These are phyloP conservation scores for Fusarium coffeatum DNA, from an alignment of 2,329 filamentous ascomycete genomes.

Conservation along the genomic window DNA sequence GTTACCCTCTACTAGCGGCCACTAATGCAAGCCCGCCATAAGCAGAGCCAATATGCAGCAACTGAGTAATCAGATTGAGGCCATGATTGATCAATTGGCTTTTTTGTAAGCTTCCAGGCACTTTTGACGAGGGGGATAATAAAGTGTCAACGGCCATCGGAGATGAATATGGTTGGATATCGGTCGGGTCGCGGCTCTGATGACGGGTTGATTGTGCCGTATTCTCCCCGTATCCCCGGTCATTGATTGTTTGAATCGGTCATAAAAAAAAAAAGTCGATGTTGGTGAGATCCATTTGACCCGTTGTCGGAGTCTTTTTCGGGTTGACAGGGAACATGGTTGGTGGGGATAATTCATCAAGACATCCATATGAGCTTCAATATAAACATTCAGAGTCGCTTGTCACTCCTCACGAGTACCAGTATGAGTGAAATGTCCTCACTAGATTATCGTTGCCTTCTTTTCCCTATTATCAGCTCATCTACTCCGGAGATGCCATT, in stretches of 20 bases:
- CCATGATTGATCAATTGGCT: constrained; percentile 12
- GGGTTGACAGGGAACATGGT: constrained; percentile 9
- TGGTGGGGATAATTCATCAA: not conserved
- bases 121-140: constrained; percentile 9
- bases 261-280: not conserved
- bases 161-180: constrained; percentile 21
- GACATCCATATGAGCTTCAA: not conserved
- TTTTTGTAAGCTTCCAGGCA: constrained; percentile 1
- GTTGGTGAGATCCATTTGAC: not conserved
- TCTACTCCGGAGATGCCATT: constrained; percentile 29
- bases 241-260: not conserved
- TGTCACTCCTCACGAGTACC: too few relatives aligned
- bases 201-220: not conserved
- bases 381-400: not conserved
- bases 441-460: not conserved
- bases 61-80: constrained; percentile 11
- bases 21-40: constrained; percentile 32
- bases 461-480: constrained; percentile 10
- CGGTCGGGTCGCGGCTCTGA: constrained; percentile 35
- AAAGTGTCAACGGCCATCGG: constrained; percentile 24
- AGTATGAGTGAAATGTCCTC: not conserved
- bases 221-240: constrained; percentile 20
- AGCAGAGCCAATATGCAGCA: not conserved
- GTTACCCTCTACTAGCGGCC: constrained; percentile 8
- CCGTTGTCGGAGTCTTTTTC: constrained; percentile 7